phyloP scores from a whole-genome alignment of 208 protist species.

The Acanthamoeba lenticulata region DNA sequence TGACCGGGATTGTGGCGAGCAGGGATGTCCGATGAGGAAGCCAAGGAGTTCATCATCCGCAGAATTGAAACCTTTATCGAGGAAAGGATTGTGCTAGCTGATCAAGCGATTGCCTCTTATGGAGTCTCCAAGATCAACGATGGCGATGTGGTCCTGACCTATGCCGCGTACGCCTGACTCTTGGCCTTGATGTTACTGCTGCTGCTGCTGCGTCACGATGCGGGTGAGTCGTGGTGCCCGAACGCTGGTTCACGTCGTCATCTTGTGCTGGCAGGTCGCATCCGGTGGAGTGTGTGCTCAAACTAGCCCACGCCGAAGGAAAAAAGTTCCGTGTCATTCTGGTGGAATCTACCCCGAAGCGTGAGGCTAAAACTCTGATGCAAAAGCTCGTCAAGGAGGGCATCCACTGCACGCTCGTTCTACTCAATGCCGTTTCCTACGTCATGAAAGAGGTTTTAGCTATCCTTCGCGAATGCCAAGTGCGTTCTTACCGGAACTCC shows the following conservation, averaged over 20 bases:
- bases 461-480: neutral
- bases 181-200: neutral
- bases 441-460: conserved; percentile 92
- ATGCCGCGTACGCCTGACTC: conserved; percentile 68
- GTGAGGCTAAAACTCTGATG: conserved; percentile 89
- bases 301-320: conserved; percentile 78
- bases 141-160: conserved; percentile 89
- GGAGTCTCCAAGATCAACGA: conserved; percentile 83
- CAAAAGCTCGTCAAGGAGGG: conserved; percentile 87
- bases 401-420: conserved; percentile 93
- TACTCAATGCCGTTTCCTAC: conserved; percentile 94
- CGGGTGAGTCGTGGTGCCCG: too few relatives aligned
- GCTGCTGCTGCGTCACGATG: neutral
- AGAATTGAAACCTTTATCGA: conserved; percentile 83
- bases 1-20: too few relatives aligned
- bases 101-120: conserved; percentile 77
- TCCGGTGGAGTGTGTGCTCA: conserved; percentile 85
- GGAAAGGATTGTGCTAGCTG: conserved; percentile 81
- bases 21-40: conserved; percentile 59
- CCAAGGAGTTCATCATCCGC: conserved; percentile 75
- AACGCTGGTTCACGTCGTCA: neutral
- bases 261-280: conserved; percentile 68
- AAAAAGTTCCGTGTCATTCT: conserved; percentile 93
- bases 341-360: conserved; percentile 94
- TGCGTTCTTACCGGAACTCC: neutral